These are phyloP conservation scores for Plectosphaerella cucumerina DNA, from an alignment of 2,329 filamentous ascomycete genomes.

Conservation along the genomic window DNA sequence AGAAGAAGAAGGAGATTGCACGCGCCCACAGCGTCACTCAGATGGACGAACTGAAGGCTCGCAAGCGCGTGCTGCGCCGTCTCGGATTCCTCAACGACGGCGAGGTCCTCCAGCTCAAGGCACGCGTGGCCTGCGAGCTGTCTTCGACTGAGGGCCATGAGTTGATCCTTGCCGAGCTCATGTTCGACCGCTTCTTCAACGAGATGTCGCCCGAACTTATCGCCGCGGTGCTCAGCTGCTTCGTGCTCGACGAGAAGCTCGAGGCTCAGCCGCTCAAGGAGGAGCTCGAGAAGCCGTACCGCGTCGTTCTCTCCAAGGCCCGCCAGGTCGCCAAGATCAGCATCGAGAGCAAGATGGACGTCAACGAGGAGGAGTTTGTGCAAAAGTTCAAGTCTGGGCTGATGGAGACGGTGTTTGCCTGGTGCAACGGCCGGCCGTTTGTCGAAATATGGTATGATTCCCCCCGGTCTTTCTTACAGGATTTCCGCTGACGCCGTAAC, in stretches of 20 bases:
- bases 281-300: constrained; percentile 79
- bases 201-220: constrained; percentile 84
- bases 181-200: constrained; percentile 98
- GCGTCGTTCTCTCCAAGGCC: constrained; percentile 84
- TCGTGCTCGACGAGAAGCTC: constrained; percentile 96
- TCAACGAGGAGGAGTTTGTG: constrained; percentile 95
- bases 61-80: constrained; percentile 90
- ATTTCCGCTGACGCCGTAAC: constrained; percentile 5
- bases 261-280: constrained; percentile 75
- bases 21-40: constrained; percentile 86
- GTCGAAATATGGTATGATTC: constrained; percentile 86
- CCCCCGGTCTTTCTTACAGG: neutral
- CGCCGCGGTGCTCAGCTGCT: constrained; percentile 83
- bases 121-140: constrained; percentile 95
- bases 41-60: constrained; percentile 91
- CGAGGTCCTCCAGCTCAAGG: constrained; percentile 95
- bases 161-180: constrained; percentile 82
- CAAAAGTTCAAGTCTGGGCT: constrained; percentile 87
- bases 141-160: constrained; percentile 89
- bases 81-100: constrained; percentile 93
- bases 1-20: constrained; percentile 79
- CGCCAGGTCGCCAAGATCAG: constrained; percentile 88
- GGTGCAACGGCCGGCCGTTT: constrained; percentile 88
- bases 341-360: constrained; percentile 84
- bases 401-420: constrained; percentile 93